phyloP scores from a whole-genome alignment of 2,329 filamentous ascomycete genomes.

The Microcyclosporella mali region DNA sequence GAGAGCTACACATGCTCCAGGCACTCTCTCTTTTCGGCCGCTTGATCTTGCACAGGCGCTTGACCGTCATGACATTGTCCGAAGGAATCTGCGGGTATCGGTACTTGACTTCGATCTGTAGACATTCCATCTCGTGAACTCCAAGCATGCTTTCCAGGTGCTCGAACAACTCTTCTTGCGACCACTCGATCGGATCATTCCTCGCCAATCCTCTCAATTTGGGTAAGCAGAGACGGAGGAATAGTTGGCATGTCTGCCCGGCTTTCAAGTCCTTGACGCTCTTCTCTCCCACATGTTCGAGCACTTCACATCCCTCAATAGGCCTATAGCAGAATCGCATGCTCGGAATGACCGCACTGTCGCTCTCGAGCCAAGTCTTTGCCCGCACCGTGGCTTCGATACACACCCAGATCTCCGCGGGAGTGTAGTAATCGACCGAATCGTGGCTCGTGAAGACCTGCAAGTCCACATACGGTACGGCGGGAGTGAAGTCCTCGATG shows the following conservation, averaged over 20 bases:
- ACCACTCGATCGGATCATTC: too few species aligned
- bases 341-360: constrained; percentile 18
- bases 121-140: constrained; percentile 25
- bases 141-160: constrained; percentile 31
- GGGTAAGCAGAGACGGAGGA: constrained; percentile 26
- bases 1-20: constrained; percentile 26
- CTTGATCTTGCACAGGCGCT: constrained; percentile 25
- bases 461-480: constrained; percentile 26
- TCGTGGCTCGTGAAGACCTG: constrained; percentile 17
- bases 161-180: too few species aligned
- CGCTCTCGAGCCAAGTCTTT: neutral
- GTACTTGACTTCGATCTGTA: constrained; percentile 32
- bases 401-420: constrained; percentile 26
- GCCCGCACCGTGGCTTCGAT: constrained; percentile 25
- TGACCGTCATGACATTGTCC: constrained; percentile 27
- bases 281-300: constrained; percentile 28
- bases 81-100: constrained; percentile 30
- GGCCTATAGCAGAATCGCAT: constrained; percentile 29
- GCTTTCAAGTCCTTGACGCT: constrained; percentile 21
- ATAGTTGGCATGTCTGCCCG: constrained; percentile 24
- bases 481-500: constrained; percentile 9
- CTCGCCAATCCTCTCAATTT: constrained; percentile 7
- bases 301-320: constrained; percentile 18
- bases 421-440: constrained; percentile 22
- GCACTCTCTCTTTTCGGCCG: constrained; percentile 28